phyloP scores from a whole-genome alignment of 2,329 filamentous ascomycete species.

The Ophiostoma triangulosporum region DNA sequence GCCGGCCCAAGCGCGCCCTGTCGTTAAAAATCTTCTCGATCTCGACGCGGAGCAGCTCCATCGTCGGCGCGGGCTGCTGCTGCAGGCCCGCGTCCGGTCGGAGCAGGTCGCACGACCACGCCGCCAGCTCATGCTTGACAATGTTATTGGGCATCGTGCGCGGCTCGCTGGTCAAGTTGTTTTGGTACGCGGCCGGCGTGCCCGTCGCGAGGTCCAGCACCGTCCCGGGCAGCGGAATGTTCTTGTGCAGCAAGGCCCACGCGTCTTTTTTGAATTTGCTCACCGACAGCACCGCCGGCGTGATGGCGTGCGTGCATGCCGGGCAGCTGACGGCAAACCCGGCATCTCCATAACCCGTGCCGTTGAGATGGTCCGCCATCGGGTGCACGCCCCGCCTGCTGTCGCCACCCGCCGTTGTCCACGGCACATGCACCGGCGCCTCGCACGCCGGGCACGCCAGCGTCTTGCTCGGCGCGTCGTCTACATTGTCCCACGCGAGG shows the following conservation, averaged over 20 bases:
- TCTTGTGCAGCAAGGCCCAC: slow-evolving; percentile 29
- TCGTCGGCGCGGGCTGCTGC: slow-evolving; percentile 22
- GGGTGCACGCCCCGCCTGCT: not conserved
- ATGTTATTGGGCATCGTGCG: slow-evolving; percentile 40
- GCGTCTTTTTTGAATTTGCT: slow-evolving; percentile 48
- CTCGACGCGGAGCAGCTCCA: slow-evolving; percentile 36
- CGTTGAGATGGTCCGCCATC: slow-evolving; percentile 23
- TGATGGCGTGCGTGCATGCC: slow-evolving; percentile 35
- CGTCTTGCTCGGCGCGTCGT: slow-evolving; percentile 33
- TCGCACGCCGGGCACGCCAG: slow-evolving; percentile 44
- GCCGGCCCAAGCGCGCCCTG: slow-evolving; percentile 23
- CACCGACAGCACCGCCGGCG: slow-evolving; percentile 45
- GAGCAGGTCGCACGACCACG: slow-evolving; percentile 22
- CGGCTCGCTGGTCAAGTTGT: slow-evolving; percentile 14
- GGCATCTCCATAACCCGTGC: slow-evolving; percentile 47
- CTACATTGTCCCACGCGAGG: slow-evolving; percentile 44
- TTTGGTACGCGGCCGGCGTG: slow-evolving; percentile 30
- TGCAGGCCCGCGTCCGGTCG: slow-evolving; percentile 2
- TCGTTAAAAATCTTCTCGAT: slow-evolving; percentile 34
- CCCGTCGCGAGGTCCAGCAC: slow-evolving; percentile 42
- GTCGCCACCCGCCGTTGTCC: slow-evolving; percentile 35
- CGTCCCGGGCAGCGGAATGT: slow-evolving; percentile 53
- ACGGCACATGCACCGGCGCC: slow-evolving; percentile 32
- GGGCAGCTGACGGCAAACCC: slow-evolving; percentile 37
- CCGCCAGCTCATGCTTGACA: not conserved